These are phyloP conservation scores for Spinacia oleracea DNA, from an alignment of 179 eudicot species.

Conservation along the genomic window DNA sequence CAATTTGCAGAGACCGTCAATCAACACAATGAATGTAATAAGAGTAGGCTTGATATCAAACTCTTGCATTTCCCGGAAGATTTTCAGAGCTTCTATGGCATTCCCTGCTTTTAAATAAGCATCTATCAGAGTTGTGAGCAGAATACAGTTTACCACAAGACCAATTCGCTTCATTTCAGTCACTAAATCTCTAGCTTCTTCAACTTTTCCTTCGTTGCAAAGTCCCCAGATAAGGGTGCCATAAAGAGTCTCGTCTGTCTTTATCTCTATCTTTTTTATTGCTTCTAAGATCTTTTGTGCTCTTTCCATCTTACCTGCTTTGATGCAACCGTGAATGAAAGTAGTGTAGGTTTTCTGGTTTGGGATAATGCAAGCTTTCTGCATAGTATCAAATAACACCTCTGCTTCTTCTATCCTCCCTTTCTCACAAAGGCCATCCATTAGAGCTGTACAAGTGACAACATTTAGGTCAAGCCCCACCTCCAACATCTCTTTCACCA, in stretches of 20 bases:
- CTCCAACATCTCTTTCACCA: slow-evolving; percentile 78
- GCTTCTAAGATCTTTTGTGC: slow-evolving; percentile 48
- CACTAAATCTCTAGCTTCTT: slow-evolving; percentile 58
- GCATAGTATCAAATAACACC: slow-evolving; percentile 57
- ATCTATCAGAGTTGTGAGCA: slow-evolving; percentile 65
- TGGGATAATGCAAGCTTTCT: slow-evolving; percentile 51
- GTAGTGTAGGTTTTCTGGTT: slow-evolving; percentile 65
- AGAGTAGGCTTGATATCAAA: slow-evolving; percentile 49
- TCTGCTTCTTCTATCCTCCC: slow-evolving; percentile 78
- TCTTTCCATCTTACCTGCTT: slow-evolving; percentile 54
- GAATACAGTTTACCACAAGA: slow-evolving; percentile 44
- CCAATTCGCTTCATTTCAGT: slow-evolving; percentile 65
- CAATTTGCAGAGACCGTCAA: slow-evolving; percentile 81
- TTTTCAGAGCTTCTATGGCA: slow-evolving; percentile 46
- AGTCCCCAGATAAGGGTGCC: slow-evolving; percentile 85
- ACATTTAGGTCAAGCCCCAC: slow-evolving; percentile 66
- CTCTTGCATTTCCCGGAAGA: slow-evolving; percentile 64
- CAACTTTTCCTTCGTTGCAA: slow-evolving; percentile 59
- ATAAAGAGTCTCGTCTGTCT: slow-evolving; percentile 57
- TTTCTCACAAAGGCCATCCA: slow-evolving; percentile 73
- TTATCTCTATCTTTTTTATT: slow-evolving; percentile 53
- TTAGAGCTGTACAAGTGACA: slow-evolving; percentile 73
- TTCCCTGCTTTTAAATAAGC: slow-evolving; percentile 71
- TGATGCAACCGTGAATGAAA: slow-evolving; percentile 71
- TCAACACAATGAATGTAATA: slow-evolving; percentile 64